Evolutionary conservation across 1,139 yeast species (phyloP).

Genomic region (Candida neerlandica): DNA sequence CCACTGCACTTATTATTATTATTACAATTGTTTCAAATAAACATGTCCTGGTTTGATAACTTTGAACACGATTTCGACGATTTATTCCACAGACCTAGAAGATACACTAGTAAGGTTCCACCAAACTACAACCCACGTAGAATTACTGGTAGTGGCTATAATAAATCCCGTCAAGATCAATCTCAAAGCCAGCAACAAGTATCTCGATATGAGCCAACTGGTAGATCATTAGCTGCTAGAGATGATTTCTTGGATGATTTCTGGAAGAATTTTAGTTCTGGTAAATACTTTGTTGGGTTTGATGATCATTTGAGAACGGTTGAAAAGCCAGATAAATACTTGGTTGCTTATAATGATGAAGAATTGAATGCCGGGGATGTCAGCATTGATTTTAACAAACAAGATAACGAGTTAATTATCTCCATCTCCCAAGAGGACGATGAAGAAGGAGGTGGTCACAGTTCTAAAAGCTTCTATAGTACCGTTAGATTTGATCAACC

Average conservation of each 20-base stretch:
- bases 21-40: neutral
- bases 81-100: slow-evolving; percentile 17
- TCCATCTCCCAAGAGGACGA: slow-evolving; percentile 20
- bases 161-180: neutral
- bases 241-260: slow-evolving; percentile 15
- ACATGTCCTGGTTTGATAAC: slow-evolving; percentile 8
- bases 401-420: slow-evolving; percentile 27
- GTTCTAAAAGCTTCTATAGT: slow-evolving; percentile 22
- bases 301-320: slow-evolving; percentile 26
- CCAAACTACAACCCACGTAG: slow-evolving; percentile 14
- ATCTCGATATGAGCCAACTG: neutral
- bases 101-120: slow-evolving; percentile 15
- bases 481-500: slow-evolving; percentile 27
- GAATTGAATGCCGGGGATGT: slow-evolving; percentile 26
- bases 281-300: slow-evolving; percentile 18
- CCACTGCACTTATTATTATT: no score
- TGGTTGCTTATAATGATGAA: slow-evolving; percentile 24
- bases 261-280: slow-evolving; percentile 15
- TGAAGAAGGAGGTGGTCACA: slow-evolving; percentile 20
- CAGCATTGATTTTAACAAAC: slow-evolving; percentile 26
- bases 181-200: neutral
- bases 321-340: slow-evolving; percentile 26
- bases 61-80: slow-evolving; percentile 18
- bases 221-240: neutral
- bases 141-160: slow-evolving; percentile 7